phyloP scores from a whole-genome alignment of 2,329 filamentous ascomycete genomes.

The Claviceps sp. region DNA sequence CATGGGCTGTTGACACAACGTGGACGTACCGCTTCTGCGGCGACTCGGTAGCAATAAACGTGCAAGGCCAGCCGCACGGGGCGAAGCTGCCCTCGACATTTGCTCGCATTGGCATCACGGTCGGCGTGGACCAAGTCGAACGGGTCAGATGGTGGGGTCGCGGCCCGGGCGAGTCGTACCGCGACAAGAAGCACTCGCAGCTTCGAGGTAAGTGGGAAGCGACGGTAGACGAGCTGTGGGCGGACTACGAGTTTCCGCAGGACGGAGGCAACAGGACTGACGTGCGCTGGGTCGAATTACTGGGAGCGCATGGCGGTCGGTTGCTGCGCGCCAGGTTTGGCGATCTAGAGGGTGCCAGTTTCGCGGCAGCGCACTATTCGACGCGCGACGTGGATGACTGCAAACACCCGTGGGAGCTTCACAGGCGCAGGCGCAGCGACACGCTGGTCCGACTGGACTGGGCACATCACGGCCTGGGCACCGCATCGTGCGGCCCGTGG shows the following conservation, averaged over 20 bases:
- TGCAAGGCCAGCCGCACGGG: constrained; percentile 34
- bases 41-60: constrained; percentile 33
- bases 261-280: constrained; percentile 54
- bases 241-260: constrained; percentile 55
- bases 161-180: constrained; percentile 53
- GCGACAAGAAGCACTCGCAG: constrained; percentile 51
- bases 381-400: constrained; percentile 38
- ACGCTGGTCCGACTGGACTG: constrained; percentile 46
- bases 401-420: constrained; percentile 48
- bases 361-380: constrained; percentile 43
- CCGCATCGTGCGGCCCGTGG: constrained; percentile 46
- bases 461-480: constrained; percentile 49
- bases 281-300: constrained; percentile 43
- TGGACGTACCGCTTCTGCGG: constrained; percentile 42
- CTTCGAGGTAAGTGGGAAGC: constrained; percentile 38
- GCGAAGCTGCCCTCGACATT: constrained; percentile 40
- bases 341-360: constrained; percentile 35
- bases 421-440: constrained; percentile 32
- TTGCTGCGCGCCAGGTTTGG: constrained; percentile 32
- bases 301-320: constrained; percentile 15
- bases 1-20: constrained; percentile 40
- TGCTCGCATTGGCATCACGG: constrained; percentile 49
- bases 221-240: constrained; percentile 37
- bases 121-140: constrained; percentile 25
- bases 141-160: constrained; percentile 50